phyloP scores from a whole-genome alignment of 1,284 basidiomycete species.

The Erythrobasidium hasegawianum region DNA sequence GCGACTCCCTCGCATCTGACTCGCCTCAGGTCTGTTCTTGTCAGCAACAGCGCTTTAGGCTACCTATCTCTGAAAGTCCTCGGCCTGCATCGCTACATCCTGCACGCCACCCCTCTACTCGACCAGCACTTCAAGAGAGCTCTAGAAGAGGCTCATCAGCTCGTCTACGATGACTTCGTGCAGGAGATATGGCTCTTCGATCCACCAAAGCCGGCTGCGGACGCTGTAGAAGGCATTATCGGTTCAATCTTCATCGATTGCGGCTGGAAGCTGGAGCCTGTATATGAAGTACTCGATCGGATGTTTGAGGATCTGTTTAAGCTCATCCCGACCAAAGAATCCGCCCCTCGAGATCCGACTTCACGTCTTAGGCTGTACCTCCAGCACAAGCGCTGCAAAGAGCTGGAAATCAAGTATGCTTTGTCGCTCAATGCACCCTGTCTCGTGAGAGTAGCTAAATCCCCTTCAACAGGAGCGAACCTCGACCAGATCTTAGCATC shows the following conservation, averaged over 20 bases:
- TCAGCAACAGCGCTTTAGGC: slow-evolving; percentile 70
- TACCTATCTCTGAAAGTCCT: slow-evolving; percentile 63
- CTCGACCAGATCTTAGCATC: slow-evolving; percentile 19
- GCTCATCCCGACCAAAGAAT: slow-evolving; percentile 24
- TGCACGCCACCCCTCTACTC: slow-evolving; percentile 66
- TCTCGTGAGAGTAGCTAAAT: no score
- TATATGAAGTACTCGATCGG: slow-evolving; percentile 56
- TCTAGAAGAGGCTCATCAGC: slow-evolving; percentile 58
- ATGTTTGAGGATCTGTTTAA: slow-evolving; percentile 38
- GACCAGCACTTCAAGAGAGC: slow-evolving; percentile 61
- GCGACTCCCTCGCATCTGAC: slow-evolving; percentile 71
- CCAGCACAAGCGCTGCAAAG: slow-evolving; percentile 28
- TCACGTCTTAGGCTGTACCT: slow-evolving; percentile 32
- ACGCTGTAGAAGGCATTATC: slow-evolving; percentile 73
- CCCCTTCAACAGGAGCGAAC: slow-evolving; percentile 23
- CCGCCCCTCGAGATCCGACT: slow-evolving; percentile 37
- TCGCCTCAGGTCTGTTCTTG: slow-evolving; percentile 63
- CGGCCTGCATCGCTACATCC: slow-evolving; percentile 62
- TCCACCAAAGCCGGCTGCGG: slow-evolving; percentile 73
- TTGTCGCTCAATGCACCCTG: no score
- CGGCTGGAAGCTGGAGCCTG: slow-evolving; percentile 64
- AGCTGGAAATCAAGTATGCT: slow-evolving; percentile 36
- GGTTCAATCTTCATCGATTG: slow-evolving; percentile 79
- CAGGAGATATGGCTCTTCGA: slow-evolving; percentile 70
- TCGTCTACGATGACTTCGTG: slow-evolving; percentile 61